phyloP scores from a whole-genome alignment of 441 rosid species.

The Breynia disticha region DNA sequence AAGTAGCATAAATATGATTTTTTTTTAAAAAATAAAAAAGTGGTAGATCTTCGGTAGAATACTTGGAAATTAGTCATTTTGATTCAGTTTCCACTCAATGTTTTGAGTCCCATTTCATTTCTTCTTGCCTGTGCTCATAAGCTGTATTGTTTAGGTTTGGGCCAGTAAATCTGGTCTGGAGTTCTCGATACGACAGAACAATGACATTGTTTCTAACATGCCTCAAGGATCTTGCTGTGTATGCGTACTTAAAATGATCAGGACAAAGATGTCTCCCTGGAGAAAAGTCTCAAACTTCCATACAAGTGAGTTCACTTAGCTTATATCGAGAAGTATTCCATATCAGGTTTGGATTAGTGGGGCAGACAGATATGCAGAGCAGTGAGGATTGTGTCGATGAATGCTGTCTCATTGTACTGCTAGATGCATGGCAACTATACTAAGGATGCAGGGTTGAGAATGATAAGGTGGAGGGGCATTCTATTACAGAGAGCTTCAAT shows the following conservation, averaged over 20 bases:
- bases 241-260: conserved; percentile 73
- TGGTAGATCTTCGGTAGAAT: too few species aligned
- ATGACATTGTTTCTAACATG: conserved; percentile 84
- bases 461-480: conserved; percentile 73
- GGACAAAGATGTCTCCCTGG: conserved; percentile 86
- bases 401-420: not conserved
- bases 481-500: conserved; percentile 89
- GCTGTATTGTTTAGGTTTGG: conserved; percentile 56
- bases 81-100: not conserved
- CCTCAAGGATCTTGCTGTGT: conserved; percentile 92
- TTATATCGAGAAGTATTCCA: not conserved
- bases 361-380: too few species aligned
- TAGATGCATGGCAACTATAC: not conserved
- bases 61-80: too few species aligned
- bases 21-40: too few species aligned
- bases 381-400: not conserved
- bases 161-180: conserved; percentile 95
- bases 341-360: not conserved
- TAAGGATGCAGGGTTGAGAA: conserved; percentile 61
- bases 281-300: conserved; percentile 77
- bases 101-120: conserved; percentile 5
- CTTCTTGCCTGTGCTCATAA: not conserved
- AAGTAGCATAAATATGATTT: too few species aligned
- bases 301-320: conserved; percentile 47
- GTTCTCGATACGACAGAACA: conserved; percentile 91